Percentiles rank a stretch among this genome's conserved stretches.
phyloP scores from a whole-genome alignment of 306 rosid species.

The Oxytropis ochrocephala region DNA sequence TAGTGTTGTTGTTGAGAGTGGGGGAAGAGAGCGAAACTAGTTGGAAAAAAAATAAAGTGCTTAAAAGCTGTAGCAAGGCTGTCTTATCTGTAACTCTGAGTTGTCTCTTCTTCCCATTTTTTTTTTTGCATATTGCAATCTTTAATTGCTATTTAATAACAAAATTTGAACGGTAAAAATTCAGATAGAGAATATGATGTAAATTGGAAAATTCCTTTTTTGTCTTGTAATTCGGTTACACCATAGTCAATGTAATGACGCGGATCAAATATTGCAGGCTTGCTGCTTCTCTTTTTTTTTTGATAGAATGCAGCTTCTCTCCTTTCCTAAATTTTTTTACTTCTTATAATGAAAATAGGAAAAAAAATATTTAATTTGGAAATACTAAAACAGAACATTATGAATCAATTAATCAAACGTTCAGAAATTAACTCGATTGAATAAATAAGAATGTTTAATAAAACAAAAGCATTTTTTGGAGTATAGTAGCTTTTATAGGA shows the following conservation, averaged over 20 bases:
- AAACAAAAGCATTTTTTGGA: no score
- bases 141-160: neutral
- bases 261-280: neutral
- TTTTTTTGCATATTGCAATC: no score
- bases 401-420: no score
- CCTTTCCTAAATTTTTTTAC: neutral
- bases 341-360: no score
- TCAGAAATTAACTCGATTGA: no score
- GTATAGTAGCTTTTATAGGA: no score
- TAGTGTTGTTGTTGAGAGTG: neutral
- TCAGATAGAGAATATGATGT: neutral
- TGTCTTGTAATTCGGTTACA: slow-evolving; percentile 5
- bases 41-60: slow-evolving; percentile 8
- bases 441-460: no score
- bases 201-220: neutral
- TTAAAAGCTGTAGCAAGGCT: slow-evolving; percentile 37
- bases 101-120: slow-evolving; percentile 9
- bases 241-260: neutral
- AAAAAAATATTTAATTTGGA: no score
- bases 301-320: neutral
- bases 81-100: slow-evolving; percentile 36
- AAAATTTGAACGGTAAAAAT: neutral
- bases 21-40: neutral
- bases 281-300: no score
- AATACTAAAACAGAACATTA: no score